Evolutionary conservation across 2,329 filamentous ascomycete genomes (phyloP), one percentile per base, ranked within the genome.

Genomic region (Sporothrix curviconia): DNA sequence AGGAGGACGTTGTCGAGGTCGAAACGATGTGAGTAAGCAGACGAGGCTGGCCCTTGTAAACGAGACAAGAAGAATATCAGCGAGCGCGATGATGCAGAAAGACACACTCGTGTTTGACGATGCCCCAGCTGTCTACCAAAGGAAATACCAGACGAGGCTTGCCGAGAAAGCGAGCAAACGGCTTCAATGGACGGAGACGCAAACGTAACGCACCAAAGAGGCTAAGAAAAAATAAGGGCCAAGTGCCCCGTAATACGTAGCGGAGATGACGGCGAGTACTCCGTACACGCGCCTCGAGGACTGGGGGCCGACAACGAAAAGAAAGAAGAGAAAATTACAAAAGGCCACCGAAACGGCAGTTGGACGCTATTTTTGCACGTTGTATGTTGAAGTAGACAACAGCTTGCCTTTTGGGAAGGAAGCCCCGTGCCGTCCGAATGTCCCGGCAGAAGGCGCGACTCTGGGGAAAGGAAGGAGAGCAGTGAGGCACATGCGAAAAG

Each of bases 211-310:
- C 19, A 14, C 19, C n/a, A n/a, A 30, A 25, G 32, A 37, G 32
- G 32, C 47, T 51, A 51, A 39, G 28, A 51, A 51, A 39, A 30
- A 51, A 34, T 39, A 51, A n/a, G n/a, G n/a, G n/a, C n/a, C n/a
- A n/a, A n/a, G n/a, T n/a, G n/a, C n/a, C n/a, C n/a, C n/a, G n/a
- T n/a, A n/a, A n/a, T n/a, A n/a, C n/a, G 34, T 39, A 34, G 34
- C 37, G n/a, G 37, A 51, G 17, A 14, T 11, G 49, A 39, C 34
- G 49, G 32, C 49, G 34, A 51, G 37, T 49, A 49, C 11, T 22
- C 30, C 24, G 34, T 22, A 22, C 22, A 22, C 22, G 25, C 32
- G 47, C 37, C 19, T 32, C 28, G 11, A 53, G 25, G 11, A 40
- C 22, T 39, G 22, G 24, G 36, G 30, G 14, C 34, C 49, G 37